These are phyloP conservation scores for Ashbya aceris DNA, from an alignment of 1,139 yeast genomes.

Conservation along the genomic window DNA sequence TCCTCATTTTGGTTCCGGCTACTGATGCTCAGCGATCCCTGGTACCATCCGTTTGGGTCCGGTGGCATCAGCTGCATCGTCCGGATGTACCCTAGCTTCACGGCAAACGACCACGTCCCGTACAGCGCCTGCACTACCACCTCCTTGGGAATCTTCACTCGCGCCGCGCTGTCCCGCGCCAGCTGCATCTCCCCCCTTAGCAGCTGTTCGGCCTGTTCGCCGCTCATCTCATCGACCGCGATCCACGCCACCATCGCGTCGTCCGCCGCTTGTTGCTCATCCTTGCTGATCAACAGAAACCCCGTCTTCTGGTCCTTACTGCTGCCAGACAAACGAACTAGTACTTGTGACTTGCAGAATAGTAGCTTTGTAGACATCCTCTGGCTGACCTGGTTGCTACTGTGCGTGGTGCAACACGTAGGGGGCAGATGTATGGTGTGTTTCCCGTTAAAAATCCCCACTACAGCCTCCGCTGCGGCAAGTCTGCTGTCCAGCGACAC, in stretches of 20 bases:
- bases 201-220: slow-evolving; percentile 14
- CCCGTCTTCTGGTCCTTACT: slow-evolving; percentile 75
- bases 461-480: no score
- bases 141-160: slow-evolving; percentile 10
- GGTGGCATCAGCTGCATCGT: slow-evolving; percentile 81
- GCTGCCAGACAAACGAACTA: slow-evolving; percentile 69
- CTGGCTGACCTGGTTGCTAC: no score
- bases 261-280: slow-evolving; percentile 35
- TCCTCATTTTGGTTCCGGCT: slow-evolving; percentile 54
- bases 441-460: no score
- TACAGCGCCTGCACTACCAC: slow-evolving; percentile 13
- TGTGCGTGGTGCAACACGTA: no score
- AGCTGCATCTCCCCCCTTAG: slow-evolving; percentile 14
- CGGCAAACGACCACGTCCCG: slow-evolving; percentile 18
- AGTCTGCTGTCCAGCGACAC: no score
- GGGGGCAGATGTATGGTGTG: no score
- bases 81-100: slow-evolving; percentile 36
- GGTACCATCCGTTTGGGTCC: slow-evolving; percentile 74
- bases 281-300: slow-evolving; percentile 49
- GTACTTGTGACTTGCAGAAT: slow-evolving; percentile 57
- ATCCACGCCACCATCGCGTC: slow-evolving; percentile 67
- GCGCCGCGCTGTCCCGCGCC: slow-evolving; percentile 4
- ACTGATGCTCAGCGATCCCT: slow-evolving; percentile 73
- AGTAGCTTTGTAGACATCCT: slow-evolving; percentile 12
- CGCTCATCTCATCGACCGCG: slow-evolving; percentile 49